Evolutionary conservation across 208 protist genomes (phyloP), one percentile per base, ranked within the genome.

Genomic region (Leishmania amazonensis): DNA sequence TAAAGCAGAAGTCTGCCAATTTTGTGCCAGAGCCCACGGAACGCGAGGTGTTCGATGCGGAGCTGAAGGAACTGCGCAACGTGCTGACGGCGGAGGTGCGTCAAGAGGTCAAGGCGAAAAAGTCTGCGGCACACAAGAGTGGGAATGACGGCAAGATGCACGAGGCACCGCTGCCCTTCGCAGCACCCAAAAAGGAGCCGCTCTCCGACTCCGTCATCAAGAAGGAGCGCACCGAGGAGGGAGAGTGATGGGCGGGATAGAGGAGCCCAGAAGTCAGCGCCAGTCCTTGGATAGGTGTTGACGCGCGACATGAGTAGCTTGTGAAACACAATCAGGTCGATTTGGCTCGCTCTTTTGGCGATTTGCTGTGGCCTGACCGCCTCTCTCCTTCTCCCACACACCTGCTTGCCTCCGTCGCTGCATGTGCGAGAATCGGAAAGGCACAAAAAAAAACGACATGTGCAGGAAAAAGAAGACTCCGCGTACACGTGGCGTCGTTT

Each of bases 21-120:
- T 94, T 97, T 78, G 87, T 89, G 40, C 92, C 94, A 21, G 91
- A 94, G 76, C 87, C 86, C 7, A 95, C 90, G 1, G 88, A 93
- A 78, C 64, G 79, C 42, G 92, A 97, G 73, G 79, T 85, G n/a
- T 93, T 89, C 67, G 81, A 87, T 17, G 84, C 83, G 24, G 85
- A 89, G 73, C 77, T 89, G 75, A 88, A 85, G 58, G 81, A 70
- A 74, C 38, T 88, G 19, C 81, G 89, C 58, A 74, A 53, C 38
- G 62, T 77, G 7, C 60, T 90, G 11, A 83, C 71, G 9, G 79
- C 81, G 17, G 82, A 88, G 70, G 88, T 85, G 51, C 84, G 87
- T 40, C 71, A 81, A 49, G 75, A 85, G 28, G 21, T 82, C 65
- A 85, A 89, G 54, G 83, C 53, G 7, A 40, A 64, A 31, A 54